These are phyloP conservation scores for Pythium plurisporium DNA, from an alignment of 352 stramenopile species.

Conservation along the genomic window DNA sequence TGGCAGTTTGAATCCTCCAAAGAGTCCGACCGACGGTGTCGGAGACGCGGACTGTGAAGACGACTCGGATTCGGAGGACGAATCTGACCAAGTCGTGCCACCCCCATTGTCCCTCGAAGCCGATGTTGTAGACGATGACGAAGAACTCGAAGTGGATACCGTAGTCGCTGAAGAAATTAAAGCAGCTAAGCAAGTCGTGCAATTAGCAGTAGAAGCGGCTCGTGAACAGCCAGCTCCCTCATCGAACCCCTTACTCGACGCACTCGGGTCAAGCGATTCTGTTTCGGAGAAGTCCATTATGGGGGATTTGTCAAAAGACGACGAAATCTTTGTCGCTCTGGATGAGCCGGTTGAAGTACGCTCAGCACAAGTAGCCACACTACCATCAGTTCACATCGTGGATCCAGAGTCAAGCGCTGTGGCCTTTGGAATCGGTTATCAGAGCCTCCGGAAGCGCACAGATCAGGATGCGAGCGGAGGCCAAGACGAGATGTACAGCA, in stretches of 20 bases:
- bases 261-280: neutral
- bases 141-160: slow-evolving; percentile 25
- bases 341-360: slow-evolving; percentile 1
- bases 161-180: slow-evolving; percentile 16
- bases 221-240: neutral
- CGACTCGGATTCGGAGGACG: slow-evolving; percentile 15
- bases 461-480: neutral
- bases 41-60: neutral
- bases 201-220: neutral
- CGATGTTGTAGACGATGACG: slow-evolving; percentile 5
- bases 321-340: slow-evolving; percentile 12
- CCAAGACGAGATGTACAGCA: slow-evolving; percentile 3
- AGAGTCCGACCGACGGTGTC: neutral
- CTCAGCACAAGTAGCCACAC: neutral
- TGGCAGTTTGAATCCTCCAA: slow-evolving; percentile 8
- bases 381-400: neutral
- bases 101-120: neutral
- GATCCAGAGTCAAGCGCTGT: slow-evolving; percentile 18
- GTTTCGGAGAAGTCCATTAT: neutral
- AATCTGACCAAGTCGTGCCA: neutral
- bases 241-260: slow-evolving; percentile 7
- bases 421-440: slow-evolving; percentile 62
- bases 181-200: neutral
- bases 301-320: slow-evolving; percentile 5
- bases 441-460: slow-evolving; percentile 37